Conservation (phyloP, 805 yeast genomes). For the Tetrapisispora taiwanensis region DNA sequence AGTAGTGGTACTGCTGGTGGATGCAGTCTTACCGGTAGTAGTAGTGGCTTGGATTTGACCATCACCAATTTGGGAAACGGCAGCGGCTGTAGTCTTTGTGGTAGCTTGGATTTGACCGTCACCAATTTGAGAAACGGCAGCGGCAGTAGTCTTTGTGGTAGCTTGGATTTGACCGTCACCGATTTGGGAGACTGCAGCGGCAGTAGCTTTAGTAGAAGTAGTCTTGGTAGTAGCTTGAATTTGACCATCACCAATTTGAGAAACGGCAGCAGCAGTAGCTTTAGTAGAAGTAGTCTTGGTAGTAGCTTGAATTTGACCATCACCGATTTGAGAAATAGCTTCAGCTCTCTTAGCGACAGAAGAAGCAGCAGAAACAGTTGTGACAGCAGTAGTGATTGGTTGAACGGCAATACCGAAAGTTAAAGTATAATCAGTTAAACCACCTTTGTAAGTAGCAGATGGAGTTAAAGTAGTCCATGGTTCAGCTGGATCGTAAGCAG, state of each 20-base stretch:
- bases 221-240: constrained; percentile 31
- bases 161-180: constrained; percentile 38
- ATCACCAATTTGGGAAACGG: constrained; percentile 16
- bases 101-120: constrained; percentile 35
- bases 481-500: constrained; percentile 24
- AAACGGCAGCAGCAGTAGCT: constrained; percentile 31
- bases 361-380: constrained; percentile 31
- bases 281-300: constrained; percentile 28
- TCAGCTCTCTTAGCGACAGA: constrained; percentile 38
- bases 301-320: constrained; percentile 40
- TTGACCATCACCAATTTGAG: constrained; percentile 27
- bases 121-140: constrained; percentile 33
- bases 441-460: constrained; percentile 30
- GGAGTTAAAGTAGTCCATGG: constrained; percentile 39
- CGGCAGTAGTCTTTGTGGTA: constrained; percentile 20
- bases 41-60: constrained; percentile 11
- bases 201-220: constrained; percentile 29
- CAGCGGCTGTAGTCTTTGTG: constrained; percentile 17
- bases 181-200: constrained; percentile 30
- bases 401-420: constrained; percentile 37
- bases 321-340: constrained; percentile 36
- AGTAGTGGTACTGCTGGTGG: constrained; percentile 30
- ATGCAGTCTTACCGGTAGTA: constrained; percentile 14
- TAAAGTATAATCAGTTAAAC: constrained; percentile 29
- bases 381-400: constrained; percentile 29